Conservation (phyloP, 805 yeast species). For the Schizosaccharomyces cryophilus region DNA sequence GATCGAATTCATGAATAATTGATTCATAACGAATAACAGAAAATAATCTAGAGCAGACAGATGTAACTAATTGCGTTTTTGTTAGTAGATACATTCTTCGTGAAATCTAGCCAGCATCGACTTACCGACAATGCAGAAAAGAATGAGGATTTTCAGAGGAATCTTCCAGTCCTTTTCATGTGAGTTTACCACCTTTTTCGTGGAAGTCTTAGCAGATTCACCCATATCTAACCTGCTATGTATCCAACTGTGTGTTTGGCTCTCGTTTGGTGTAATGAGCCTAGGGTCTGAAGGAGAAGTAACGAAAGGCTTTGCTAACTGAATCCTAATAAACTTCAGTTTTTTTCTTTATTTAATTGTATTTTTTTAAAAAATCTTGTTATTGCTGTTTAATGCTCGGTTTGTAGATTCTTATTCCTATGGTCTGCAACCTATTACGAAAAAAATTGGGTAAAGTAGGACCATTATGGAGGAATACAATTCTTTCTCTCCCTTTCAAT, state of each 20-base stretch:
- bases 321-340: too few species aligned
- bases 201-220: not conserved
- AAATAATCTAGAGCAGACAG: slow-evolving; percentile 72
- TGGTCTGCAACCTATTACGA: too few species aligned
- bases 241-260: not conserved
- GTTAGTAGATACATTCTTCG: not conserved
- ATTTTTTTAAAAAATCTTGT: too few species aligned
- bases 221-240: not conserved
- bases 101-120: not conserved
- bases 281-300: too few species aligned
- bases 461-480: too few species aligned
- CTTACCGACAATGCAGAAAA: not conserved
- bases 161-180: not conserved
- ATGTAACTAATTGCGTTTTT: slow-evolving; percentile 31
- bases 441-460: too few species aligned
- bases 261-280: not conserved
- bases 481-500: too few species aligned
- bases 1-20: slow-evolving; percentile 78
- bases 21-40: slow-evolving; percentile 92
- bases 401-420: too few species aligned
- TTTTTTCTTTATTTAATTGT: too few species aligned
- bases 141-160: not conserved
- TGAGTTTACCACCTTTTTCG: not conserved
- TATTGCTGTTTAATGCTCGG: too few species aligned
- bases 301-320: too few species aligned